Conservation (phyloP, 2,329 filamentous ascomycete genomes). For the Paecilomyces niveus region DNA sequence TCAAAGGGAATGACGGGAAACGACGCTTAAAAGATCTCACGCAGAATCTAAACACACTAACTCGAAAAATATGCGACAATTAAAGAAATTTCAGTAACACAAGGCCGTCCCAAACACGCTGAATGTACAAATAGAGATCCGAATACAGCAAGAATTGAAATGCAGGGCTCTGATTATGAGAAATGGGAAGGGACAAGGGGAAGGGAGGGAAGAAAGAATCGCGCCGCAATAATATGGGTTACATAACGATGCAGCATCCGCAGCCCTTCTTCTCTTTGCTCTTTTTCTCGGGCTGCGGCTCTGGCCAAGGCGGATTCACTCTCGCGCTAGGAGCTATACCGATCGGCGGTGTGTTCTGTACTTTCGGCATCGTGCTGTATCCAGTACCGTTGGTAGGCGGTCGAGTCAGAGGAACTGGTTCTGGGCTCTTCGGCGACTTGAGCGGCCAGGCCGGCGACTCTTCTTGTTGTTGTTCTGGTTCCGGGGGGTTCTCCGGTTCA, state of each 20-base stretch:
- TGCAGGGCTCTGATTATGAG: neutral
- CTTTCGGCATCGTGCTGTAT: conserved; percentile 45
- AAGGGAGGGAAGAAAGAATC: conserved; percentile 5
- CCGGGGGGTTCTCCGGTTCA: neutral
- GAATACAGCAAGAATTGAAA: neutral
- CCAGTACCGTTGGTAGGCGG: conserved; percentile 41
- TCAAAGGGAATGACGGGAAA: conserved; percentile 2
- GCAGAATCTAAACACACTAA: neutral
- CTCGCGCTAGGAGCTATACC: conserved; percentile 30
- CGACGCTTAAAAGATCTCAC: neutral
- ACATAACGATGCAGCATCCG: conserved; percentile 72
- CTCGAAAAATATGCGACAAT: neutral
- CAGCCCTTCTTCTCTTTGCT: conserved; percentile 53
- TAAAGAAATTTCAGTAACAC: conserved; percentile 1
- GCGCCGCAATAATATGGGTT: conserved; percentile 23
- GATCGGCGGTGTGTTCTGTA: conserved; percentile 31
- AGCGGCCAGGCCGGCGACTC: conserved; percentile 16
- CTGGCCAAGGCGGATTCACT: conserved; percentile 40
- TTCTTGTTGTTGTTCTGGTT: conserved; percentile 7
- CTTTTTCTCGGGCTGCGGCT: conserved; percentile 46
- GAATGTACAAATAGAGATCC: neutral
- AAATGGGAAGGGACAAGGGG: neutral
- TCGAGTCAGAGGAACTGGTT: conserved; percentile 17
- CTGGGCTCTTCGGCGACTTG: conserved; percentile 25
- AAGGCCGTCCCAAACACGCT: neutral